phyloP scores from a whole-genome alignment of 1,284 basidiomycete species.

The Fomes fomentarius region DNA sequence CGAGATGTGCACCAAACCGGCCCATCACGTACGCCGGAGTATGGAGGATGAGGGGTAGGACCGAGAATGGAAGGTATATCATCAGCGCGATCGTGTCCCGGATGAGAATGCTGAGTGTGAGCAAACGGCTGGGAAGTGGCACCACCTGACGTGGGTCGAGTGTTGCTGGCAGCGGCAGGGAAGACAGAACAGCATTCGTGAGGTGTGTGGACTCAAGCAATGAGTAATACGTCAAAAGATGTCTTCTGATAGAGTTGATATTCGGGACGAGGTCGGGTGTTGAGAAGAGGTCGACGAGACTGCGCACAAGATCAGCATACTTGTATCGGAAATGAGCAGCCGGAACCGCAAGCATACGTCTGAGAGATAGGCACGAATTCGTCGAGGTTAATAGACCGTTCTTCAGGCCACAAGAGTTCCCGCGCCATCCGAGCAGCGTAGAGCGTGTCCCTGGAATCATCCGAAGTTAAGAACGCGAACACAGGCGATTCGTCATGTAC shows the following conservation, averaged over 20 bases:
- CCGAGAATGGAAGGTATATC: conserved; percentile 83
- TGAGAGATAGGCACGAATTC: conserved; percentile 87
- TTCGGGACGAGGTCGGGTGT: conserved; percentile 64
- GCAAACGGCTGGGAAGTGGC: conserved; percentile 79
- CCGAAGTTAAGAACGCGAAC: neutral
- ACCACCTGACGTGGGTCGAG: conserved; percentile 77
- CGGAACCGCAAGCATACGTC: conserved; percentile 56
- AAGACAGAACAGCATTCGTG: conserved; percentile 80
- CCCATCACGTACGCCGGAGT: conserved; percentile 84
- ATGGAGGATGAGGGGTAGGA: conserved; percentile 83
- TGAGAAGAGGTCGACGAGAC: conserved; percentile 85
- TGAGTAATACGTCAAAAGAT: conserved; percentile 84
- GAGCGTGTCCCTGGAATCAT: conserved; percentile 72
- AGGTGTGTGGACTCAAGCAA: conserved; percentile 83
- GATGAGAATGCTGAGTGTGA: conserved; percentile 77
- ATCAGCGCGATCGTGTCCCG: conserved; percentile 74
- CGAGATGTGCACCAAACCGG: conserved; percentile 71
- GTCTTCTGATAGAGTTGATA: conserved; percentile 63
- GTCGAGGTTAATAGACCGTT: conserved; percentile 72
- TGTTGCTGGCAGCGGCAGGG: conserved; percentile 76
- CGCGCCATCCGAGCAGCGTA: conserved; percentile 88
- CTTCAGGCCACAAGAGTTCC: conserved; percentile 86
- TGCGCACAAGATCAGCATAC: conserved; percentile 24
- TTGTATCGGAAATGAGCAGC: conserved; percentile 2
- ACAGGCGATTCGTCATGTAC: conserved; percentile 27